Base-by-base conservation (phyloP, 176 grass and related monocot genomes). In the Phyllostachys edulis region DNA sequence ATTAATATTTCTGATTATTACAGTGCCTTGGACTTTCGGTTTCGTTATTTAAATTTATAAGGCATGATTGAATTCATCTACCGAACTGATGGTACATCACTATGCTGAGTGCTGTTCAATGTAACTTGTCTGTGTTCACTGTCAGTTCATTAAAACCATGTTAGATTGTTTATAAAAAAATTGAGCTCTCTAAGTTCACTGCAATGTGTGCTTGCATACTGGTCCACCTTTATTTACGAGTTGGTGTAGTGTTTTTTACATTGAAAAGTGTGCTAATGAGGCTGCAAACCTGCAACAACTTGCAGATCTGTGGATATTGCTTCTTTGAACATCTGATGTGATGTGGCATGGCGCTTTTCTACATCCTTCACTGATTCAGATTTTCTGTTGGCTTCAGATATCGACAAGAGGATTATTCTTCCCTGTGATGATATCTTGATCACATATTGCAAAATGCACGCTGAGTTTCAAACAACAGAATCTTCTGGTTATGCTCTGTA, bases 1-100 rank as follows among this genome's bases (percentile, higher is more conserved):
- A n/a, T 37, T 74, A 50, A 40, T 67, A 80, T 80, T 65, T 73
- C 5, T 42, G 71, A 63, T 60, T 57, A 26, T 71, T 27, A 15
- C 4, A 63, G 55, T 36, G 9, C 9, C 16, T 52, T 71, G 4
- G 4, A 45, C 57, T 41, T 77, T 15, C n/a, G n/a, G 34, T 42
- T 63, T 62, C 11, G 3, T 23, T 81, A 61, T 76, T 69, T 59
- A 34, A 73, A 68, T 57, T 40, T 57, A 5, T 21, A 32, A n/a
- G 9, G 14, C 15, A 18, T 39, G 7, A 29, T 55, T 67, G 14
- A 1, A 12, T 32, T 40, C 57, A 16, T 41, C 67, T 52, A 37
- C 61, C 34, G 4, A 51, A 59, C 47, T 74, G 45, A 41, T 59
- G 5, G 12, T 15, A 13, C 40, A 51, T 63, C 36, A 42, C 12